A percentile compares a stretch with the other conserved stretches of the same genome.
Evolutionary conservation across 345 rosid genomes (phyloP).

Genomic region (Populus simonii): DNA sequence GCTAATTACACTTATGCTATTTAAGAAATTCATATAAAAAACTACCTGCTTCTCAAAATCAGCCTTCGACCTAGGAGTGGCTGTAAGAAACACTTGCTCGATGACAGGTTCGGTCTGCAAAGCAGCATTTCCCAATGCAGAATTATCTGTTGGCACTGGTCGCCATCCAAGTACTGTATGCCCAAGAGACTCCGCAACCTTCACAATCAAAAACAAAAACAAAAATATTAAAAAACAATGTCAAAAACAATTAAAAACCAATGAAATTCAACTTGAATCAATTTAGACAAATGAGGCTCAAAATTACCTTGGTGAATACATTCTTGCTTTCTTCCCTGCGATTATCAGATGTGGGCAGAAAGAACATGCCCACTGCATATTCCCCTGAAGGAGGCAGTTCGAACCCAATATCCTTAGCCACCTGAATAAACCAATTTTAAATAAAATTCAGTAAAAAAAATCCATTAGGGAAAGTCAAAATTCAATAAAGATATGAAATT

Average conservation of each 20-base stretch:
- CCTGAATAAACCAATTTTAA: slow-evolving; percentile 34
- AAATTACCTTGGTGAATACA: slow-evolving; percentile 77
- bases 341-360: slow-evolving; percentile 68
- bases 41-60: slow-evolving; percentile 91
- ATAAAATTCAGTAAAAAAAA: neutral
- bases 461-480: neutral
- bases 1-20: neutral
- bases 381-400: slow-evolving; percentile 72
- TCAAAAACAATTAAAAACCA: neutral
- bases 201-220: neutral
- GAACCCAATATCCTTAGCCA: slow-evolving; percentile 68
- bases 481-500: neutral
- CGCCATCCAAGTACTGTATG: slow-evolving; percentile 96
- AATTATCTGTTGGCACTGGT: slow-evolving; percentile 78
- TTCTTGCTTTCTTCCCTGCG: slow-evolving; percentile 80
- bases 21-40: neutral
- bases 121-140: slow-evolving; percentile 81
- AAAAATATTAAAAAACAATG: neutral
- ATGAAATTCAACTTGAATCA: neutral
- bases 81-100: slow-evolving; percentile 91
- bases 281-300: neutral
- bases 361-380: slow-evolving; percentile 97
- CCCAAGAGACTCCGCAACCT: slow-evolving; percentile 98
- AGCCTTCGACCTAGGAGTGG: slow-evolving; percentile 59
- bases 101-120: slow-evolving; percentile 86